These are phyloP conservation scores for Fusarium falciforme DNA, from an alignment of 2,329 filamentous ascomycete species.

Conservation along the genomic window DNA sequence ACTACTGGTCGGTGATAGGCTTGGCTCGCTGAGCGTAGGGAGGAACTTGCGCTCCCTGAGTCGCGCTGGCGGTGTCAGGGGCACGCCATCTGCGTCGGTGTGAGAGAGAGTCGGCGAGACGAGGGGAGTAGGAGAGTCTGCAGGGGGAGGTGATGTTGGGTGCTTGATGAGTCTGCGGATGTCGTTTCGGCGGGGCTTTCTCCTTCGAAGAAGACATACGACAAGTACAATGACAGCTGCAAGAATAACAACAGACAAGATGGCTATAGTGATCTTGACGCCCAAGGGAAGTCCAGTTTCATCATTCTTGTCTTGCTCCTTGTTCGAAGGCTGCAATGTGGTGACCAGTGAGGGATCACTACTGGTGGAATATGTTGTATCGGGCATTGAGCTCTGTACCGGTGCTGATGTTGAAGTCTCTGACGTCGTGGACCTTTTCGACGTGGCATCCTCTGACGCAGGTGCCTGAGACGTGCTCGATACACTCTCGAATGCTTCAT, in stretches of 20 bases:
- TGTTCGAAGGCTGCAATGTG: conserved; percentile 19
- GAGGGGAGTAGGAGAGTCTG: conserved; percentile 55
- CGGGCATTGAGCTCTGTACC: conserved; percentile 16
- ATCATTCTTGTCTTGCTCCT: not conserved
- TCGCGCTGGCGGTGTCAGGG: conserved; percentile 59
- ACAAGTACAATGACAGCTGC: conserved; percentile 51
- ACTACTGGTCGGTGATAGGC: not conserved
- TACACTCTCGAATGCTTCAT: not conserved
- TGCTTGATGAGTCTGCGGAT: conserved; percentile 33
- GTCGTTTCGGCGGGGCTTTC: conserved; percentile 21
- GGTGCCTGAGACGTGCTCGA: not conserved
- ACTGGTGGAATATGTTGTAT: conserved; percentile 33
- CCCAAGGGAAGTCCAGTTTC: conserved; percentile 49
- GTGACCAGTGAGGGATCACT: conserved; percentile 31
- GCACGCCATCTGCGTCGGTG: conserved; percentile 32
- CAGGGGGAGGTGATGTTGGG: conserved; percentile 38
- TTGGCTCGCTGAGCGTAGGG: conserved; percentile 34
- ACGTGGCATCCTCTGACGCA: not conserved
- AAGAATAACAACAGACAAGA: conserved; percentile 55
- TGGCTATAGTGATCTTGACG: conserved; percentile 58
- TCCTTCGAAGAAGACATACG: conserved; percentile 52
- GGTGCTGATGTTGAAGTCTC: conserved; percentile 4
- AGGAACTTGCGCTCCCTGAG: conserved; percentile 61
- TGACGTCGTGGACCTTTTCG: not conserved
- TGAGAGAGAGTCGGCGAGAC: conserved; percentile 52